These are phyloP conservation scores for Pythium oligandrum DNA, from an alignment of 352 stramenopile species.

Conservation along the genomic window DNA sequence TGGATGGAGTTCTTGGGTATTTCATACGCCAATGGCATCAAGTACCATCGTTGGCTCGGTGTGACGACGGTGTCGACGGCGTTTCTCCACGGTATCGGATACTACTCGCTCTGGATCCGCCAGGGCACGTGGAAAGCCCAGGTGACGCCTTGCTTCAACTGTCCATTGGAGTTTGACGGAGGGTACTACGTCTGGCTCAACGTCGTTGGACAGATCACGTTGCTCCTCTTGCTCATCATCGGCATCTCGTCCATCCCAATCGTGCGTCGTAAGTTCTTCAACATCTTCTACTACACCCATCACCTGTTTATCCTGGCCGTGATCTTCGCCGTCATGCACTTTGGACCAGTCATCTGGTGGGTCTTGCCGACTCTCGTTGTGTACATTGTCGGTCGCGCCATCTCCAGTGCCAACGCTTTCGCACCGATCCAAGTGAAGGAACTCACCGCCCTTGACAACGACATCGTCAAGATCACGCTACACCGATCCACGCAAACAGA, in stretches of 20 bases:
- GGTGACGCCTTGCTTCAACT: no score
- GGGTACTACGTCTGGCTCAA: no score
- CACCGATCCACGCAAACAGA: constrained; percentile 9
- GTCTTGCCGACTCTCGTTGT: constrained; percentile 31
- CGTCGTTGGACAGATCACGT: no score
- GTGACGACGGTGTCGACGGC: constrained; percentile 20
- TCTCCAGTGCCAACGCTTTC: constrained; percentile 21
- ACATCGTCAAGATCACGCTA: constrained; percentile 36
- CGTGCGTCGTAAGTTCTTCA: constrained; percentile 25
- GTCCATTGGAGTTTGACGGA: no score
- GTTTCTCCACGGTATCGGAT: constrained; percentile 17
- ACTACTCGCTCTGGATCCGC: constrained; percentile 20
- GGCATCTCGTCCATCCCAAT: no score
- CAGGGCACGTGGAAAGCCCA: constrained; percentile 20
- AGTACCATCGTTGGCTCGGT: no score
- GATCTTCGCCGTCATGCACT: constrained; percentile 37
- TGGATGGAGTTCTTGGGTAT: constrained; percentile 45
- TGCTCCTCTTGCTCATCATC: no score
- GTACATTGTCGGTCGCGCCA: constrained; percentile 23
- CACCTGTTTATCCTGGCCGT: constrained; percentile 30
- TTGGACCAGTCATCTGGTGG: constrained; percentile 25
- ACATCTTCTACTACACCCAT: constrained; percentile 33
- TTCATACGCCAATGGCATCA: constrained; percentile 39
- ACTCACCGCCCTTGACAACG: constrained; percentile 15
- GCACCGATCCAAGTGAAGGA: constrained; percentile 24